Evolutionary conservation across 2,329 filamentous ascomycete genomes (phyloP), one percentile per base, ranked within the genome.

Genomic region (Scorias spongiosa): DNA sequence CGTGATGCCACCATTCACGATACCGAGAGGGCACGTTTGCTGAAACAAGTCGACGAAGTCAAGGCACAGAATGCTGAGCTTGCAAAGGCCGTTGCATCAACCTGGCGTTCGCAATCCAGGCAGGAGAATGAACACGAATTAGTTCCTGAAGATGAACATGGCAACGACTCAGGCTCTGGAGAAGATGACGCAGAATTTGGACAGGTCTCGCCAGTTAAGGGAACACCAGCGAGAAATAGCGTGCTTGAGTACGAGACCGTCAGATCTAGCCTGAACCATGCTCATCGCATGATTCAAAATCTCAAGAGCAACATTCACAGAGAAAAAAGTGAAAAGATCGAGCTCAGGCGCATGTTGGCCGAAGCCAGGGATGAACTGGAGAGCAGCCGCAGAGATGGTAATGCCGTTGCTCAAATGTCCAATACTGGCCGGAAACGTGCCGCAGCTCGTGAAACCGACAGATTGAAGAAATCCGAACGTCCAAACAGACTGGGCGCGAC

Each of bases 241-340:
- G 80, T 86, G 64, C 74, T 98, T n/a, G 91, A 98, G 63, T 82
- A 86, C 0, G 91, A 98, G 66, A 98, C 91, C 0, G 69, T 98
- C 52, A 93, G 91, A 67, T 93, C 88, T 43, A 95, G 89, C 20
- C 73, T 96, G 26, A 81, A 87, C 52, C 91, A 98, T 61, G 89
- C 91, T 34, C 91, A 96, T 62, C 79, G 89, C 46, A 95, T 93
- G 66, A 95, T 98, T 46, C 89, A 96, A 61, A 93, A 86, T 56
- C 76, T 96, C 53, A 87, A 93, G 64, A 87, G 83, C 61, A 93
- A 88, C 56, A 84, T 96, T 40, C 89, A 98, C 62, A 83, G 91
- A 29, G 91, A 98, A 63, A 98, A 96, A 78, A 95, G 89, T 0
- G 91, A 98, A 63, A 98, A 95, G 70, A 76, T 96, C 26, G 91